phyloP scores from a whole-genome alignment of 2,329 filamentous ascomycete genomes.

The Domatiomyces globalis region DNA sequence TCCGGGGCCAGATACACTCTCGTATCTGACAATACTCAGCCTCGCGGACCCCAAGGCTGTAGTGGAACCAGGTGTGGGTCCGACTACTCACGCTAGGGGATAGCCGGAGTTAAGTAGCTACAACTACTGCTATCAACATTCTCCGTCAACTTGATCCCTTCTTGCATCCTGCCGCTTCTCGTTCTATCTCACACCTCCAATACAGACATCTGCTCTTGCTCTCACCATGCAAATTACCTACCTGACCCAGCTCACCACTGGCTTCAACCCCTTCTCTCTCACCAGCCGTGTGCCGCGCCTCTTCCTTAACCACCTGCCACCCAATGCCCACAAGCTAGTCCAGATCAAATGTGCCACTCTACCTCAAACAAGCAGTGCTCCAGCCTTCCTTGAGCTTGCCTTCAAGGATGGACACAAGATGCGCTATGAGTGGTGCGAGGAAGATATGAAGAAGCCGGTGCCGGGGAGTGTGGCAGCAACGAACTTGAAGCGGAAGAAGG shows the following conservation, averaged over 20 bases:
- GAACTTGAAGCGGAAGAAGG: constrained; percentile 60
- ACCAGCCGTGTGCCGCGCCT: constrained; percentile 70
- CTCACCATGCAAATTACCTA: constrained; percentile 17
- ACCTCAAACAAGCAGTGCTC: constrained; percentile 46
- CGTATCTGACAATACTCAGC: neutral
- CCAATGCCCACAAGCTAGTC: constrained; percentile 61
- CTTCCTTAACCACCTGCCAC: constrained; percentile 73
- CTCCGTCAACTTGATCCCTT: neutral
- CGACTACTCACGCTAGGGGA: neutral
- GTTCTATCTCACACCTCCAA: neutral
- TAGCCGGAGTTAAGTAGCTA: neutral
- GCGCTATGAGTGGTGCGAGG: constrained; percentile 37
- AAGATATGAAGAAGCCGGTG: constrained; percentile 1
- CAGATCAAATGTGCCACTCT: constrained; percentile 65
- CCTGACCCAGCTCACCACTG: constrained; percentile 60
- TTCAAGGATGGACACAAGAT: constrained; percentile 96
- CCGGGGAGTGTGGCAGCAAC: constrained; percentile 30
- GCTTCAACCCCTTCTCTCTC: constrained; percentile 82
- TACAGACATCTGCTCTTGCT: neutral
- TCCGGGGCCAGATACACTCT: too few relatives aligned
- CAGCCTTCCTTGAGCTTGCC: constrained; percentile 58
- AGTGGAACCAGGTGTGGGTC: too few relatives aligned
- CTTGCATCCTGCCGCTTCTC: too few relatives aligned
- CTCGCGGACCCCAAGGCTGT: neutral
- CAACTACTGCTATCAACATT: neutral